Evolutionary conservation across 208 protist genomes (phyloP), one percentile per base, ranked within the genome.

Genomic region (Acanthamoeba sp.): DNA sequence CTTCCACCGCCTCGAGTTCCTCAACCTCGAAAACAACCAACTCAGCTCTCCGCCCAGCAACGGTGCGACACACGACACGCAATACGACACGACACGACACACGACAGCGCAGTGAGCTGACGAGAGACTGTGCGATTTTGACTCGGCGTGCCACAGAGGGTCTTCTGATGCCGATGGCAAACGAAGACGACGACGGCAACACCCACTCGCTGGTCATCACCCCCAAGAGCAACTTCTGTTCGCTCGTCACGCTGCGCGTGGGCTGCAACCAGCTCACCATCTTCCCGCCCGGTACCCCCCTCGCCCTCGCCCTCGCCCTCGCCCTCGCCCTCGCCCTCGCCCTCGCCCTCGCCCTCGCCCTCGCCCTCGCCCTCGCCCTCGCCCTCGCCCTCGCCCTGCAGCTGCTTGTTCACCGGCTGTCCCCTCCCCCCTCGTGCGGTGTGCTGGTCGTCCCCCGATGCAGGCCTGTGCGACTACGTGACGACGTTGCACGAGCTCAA

Each of bases 21-120:
- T 92, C 29, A 92, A 92, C 59, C 87, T 92, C 57, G 87, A 92
- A 40, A 92, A 73, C 87, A 92, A 92, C n/a, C 87, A 92, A n/a
- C 62, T 92, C 34, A 92, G 57, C n/a, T 92, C 80, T n/a, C 80
- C 80, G 16, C 45, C 52, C 20, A 40, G 36, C 80, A 89, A 18
- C 22, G 80, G 80, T 89, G n/a, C 45, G 34, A 36, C 20, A 24
- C 9, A 2, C 59, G 2, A 5, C 59, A 22, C 59, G 22, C 22
- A 55, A 5, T n/a, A n/a, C n/a, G n/a, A n/a, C n/a, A n/a, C n/a
- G n/a, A n/a, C n/a, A n/a, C n/a, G n/a, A n/a, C n/a, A n/a, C n/a
- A n/a, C n/a, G n/a, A n/a, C n/a, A n/a, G n/a, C n/a, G n/a, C n/a
- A n/a, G n/a, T n/a, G n/a, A n/a, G n/a, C n/a, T n/a, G n/a, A n/a